Conservation (phyloP, 768 basidiomycete genomes). For the Lactarius akahatsu region DNA sequence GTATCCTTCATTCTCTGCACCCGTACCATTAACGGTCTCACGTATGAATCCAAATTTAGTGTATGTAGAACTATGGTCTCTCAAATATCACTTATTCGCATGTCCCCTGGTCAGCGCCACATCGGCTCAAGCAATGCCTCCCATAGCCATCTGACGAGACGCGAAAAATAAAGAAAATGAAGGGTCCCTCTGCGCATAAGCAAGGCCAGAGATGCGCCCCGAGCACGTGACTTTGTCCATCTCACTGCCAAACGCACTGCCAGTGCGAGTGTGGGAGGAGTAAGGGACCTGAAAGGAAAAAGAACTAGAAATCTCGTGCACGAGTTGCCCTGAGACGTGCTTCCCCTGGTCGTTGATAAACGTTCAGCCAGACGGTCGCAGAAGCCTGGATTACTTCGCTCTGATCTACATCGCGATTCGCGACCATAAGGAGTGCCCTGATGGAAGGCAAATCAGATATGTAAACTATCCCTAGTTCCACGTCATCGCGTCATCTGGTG, state of each 20-base stretch:
- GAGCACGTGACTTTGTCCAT: neutral
- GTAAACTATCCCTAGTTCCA: neutral
- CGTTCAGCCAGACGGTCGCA: neutral
- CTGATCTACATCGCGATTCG: neutral
- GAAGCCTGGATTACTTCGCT: constrained; percentile 13
- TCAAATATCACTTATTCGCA: neutral
- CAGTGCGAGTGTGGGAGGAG: neutral
- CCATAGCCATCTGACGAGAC: neutral
- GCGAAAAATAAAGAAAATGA: neutral
- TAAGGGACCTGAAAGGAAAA: neutral
- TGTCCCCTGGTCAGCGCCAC: neutral
- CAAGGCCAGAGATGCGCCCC: neutral
- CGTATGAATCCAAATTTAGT: neutral
- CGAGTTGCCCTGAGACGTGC: neutral
- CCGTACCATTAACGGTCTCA: too few relatives aligned
- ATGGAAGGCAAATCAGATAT: constrained; percentile 6
- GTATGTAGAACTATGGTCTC: neutral
- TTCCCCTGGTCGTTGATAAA: neutral
- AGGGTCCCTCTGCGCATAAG: neutral
- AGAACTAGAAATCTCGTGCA: constrained; percentile 13
- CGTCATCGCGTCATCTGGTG: constrained; percentile 11
- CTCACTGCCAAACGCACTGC: neutral
- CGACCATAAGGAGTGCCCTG: constrained; percentile 9
- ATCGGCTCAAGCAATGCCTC: neutral
- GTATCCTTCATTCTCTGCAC: neutral